Conservation (phyloP, 495 filamentous ascomycete genomes). For the Aspergillus sclerotioniger region DNA sequence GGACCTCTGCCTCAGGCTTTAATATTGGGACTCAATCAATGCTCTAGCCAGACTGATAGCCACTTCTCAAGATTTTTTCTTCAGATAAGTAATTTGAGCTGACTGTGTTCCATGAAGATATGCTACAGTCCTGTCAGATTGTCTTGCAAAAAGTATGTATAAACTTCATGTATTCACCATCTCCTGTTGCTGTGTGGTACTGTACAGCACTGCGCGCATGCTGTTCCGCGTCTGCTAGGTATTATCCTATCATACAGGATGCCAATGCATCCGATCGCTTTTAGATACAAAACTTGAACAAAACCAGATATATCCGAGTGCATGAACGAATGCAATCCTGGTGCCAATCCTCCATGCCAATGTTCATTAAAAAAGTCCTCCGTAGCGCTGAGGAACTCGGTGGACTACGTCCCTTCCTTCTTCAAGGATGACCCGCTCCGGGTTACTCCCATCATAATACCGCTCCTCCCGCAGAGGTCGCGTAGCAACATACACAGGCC, state of each 20-base stretch:
- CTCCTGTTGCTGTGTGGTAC: too few relatives aligned
- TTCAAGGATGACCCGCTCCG: constrained; percentile 31
- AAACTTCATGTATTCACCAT: too few relatives aligned
- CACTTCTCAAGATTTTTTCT: too few relatives aligned
- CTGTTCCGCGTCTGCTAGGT: neutral
- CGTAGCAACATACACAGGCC: constrained; percentile 36
- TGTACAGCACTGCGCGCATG: neutral
- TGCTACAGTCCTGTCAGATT: too few relatives aligned
- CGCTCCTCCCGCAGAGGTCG: constrained; percentile 33
- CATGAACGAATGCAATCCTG: neutral
- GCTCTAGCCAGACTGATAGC: too few relatives aligned
- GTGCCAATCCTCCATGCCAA: neutral
- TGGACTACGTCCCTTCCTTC: constrained; percentile 29
- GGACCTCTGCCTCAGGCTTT: too few relatives aligned
- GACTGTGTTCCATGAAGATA: too few relatives aligned
- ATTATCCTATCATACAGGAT: neutral
- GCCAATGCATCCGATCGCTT: neutral
- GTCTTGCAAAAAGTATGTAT: too few relatives aligned
- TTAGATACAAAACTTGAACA: neutral
- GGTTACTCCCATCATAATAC: constrained; percentile 39
- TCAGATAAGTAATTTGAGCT: too few relatives aligned
- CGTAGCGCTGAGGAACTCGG: constrained; percentile 32
- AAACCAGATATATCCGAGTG: neutral
- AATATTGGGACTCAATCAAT: too few relatives aligned
- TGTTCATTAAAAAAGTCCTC: constrained; percentile 2